Base-by-base conservation (phyloP, 371 early-diverging fungal genomes). In the Sporodiniella umbellata region DNA sequence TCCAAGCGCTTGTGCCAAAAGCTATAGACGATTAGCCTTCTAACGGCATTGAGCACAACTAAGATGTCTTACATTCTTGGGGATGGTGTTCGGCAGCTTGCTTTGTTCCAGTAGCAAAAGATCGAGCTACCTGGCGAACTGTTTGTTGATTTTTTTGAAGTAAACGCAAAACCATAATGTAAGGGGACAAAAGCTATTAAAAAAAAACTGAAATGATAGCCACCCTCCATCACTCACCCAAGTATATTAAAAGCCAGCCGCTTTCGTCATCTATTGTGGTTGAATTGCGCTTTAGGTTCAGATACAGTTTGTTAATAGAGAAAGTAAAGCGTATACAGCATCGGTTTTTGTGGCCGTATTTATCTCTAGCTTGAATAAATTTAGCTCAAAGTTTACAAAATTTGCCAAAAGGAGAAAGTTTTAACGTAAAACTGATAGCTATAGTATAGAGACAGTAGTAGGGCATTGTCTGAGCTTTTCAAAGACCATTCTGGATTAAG, bases 1-100 rank as follows among this genome's bases (percentile, higher is more conserved):
- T 63, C 77, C 77, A 76, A 22, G 62, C 51, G 45, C 62, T 66
- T 23, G 44, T 53, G 37, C 58, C 53, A 31, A 70, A 76, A 12
- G 66, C 76, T 75, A 48, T 10, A n/a, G 17, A 33, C 33, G 39
- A 18, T 51, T 44, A 47, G 22, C 42, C 30, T 14, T 33, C 21
- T 7, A 42, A 5, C 28, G 53, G 10, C 25, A 15, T 17, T 28
- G n/a, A 33, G 17, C 1, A 48, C 19, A 40, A 11, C 26, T 25
- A 21, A 4, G 1, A 43, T 11, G 14, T 7, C 24, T 48, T 45
- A 58, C 63, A 23, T 53, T 63, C 63, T 54, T 51, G 52, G 33
- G 63, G 55, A 30, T 54, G 58, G 11, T 48, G 19, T 22, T 62
- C 42, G 39, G 58, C 30, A 18, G 63, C 51, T 45, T 53, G 48